Percentiles rank a stretch among this genome's conserved stretches.
These are phyloP conservation scores for Saururus chinensis DNA, from an alignment of 164 flowering plant genomes.

Conservation along the genomic window DNA sequence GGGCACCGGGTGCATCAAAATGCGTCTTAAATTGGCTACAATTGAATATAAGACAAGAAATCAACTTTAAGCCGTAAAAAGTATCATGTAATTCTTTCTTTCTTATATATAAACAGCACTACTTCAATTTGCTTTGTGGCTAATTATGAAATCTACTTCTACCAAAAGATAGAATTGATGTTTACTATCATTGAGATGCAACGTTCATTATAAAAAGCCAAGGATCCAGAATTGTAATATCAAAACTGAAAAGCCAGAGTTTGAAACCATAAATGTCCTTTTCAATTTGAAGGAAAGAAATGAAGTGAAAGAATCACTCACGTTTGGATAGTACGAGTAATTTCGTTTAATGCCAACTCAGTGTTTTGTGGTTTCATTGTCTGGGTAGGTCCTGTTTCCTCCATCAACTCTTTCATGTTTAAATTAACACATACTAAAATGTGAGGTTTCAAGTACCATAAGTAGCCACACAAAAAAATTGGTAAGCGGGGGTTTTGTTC, in stretches of 20 bases:
- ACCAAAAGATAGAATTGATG: too few species aligned
- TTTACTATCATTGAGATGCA: too few species aligned
- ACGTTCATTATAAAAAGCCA: too few species aligned
- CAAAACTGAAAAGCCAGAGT: neutral
- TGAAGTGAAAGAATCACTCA: conserved; percentile 7
- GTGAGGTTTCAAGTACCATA: neutral
- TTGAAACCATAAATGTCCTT: neutral
- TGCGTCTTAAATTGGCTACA: conserved; percentile 72
- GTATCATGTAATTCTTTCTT: neutral
- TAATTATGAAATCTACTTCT: too few species aligned
- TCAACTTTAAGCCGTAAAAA: neutral
- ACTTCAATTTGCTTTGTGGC: too few species aligned
- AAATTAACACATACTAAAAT: conserved; percentile 1
- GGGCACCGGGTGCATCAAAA: conserved; percentile 72
- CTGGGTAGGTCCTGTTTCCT: conserved; percentile 81
- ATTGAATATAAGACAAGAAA: neutral
- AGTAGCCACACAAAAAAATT: neutral
- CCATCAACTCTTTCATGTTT: conserved; percentile 39
- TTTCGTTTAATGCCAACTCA: conserved; percentile 33
- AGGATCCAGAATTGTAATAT: too few species aligned
- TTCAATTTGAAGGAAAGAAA: neutral
- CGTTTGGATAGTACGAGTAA: conserved; percentile 48
- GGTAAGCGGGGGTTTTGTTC: neutral
- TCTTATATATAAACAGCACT: neutral
- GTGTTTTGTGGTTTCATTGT: conserved; percentile 34